A percentile compares a stretch with the other conserved stretches of the same genome.
These are phyloP conservation scores for Microstegium vimineum DNA, from an alignment of 176 grass and related monocot genomes.

Conservation along the genomic window DNA sequence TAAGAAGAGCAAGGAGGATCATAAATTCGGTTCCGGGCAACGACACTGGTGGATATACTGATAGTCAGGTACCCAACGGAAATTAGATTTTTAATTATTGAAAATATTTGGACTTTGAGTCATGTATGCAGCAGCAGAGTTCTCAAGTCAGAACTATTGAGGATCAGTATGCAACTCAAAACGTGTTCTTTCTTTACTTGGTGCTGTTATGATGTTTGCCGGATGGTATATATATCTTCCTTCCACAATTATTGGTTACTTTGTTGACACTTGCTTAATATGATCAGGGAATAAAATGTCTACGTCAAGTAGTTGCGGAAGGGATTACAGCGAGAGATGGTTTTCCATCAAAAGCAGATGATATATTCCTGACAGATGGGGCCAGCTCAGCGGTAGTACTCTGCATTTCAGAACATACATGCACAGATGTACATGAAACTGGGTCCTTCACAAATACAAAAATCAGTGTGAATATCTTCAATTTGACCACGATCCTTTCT, in stretches of 20 bases:
- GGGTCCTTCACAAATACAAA: not conserved
- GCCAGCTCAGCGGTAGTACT: constrained; percentile 54
- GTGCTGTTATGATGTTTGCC: not conserved
- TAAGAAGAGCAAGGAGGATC: constrained; percentile 50
- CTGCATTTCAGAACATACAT: not conserved
- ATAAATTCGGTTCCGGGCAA: constrained; percentile 39
- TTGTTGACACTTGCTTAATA: not conserved
- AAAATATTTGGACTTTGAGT: not conserved
- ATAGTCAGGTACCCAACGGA: constrained; percentile 35
- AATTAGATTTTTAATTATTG: not conserved
- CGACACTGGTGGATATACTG: constrained; percentile 56
- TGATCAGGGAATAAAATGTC: constrained; percentile 46
- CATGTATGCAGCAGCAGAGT: not conserved
- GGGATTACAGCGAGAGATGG: constrained; percentile 64
- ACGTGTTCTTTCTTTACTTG: not conserved
- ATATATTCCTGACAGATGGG: constrained; percentile 81
- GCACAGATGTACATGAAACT: not conserved
- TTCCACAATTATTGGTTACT: not conserved
- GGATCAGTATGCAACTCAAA: not conserved
- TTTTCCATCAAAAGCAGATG: constrained; percentile 46
- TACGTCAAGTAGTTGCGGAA: constrained; percentile 56
- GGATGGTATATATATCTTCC: not conserved
- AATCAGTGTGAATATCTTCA: not conserved
- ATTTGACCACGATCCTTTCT: not conserved
- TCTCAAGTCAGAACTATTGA: not conserved